phyloP scores from a whole-genome alignment of 805 yeast genomes.

The Candida krabiensis region DNA sequence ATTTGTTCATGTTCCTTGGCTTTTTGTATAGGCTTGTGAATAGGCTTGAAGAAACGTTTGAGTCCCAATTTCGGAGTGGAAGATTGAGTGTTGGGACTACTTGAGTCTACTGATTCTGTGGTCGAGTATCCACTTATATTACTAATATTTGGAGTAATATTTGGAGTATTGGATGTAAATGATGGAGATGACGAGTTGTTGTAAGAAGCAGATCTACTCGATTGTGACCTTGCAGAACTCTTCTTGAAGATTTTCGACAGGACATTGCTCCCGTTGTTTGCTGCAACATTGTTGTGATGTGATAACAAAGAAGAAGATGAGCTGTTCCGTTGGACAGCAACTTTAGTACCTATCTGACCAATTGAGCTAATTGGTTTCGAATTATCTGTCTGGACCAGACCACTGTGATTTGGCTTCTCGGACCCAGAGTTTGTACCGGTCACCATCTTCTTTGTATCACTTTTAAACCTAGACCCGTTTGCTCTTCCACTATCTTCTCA shows the following conservation, averaged over 20 bases:
- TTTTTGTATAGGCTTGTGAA: slow-evolving; percentile 9
- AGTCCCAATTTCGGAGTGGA: slow-evolving; percentile 29
- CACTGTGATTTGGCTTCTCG: too few species aligned
- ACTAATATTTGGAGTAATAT: slow-evolving; percentile 15
- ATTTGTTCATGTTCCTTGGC: slow-evolving; percentile 21
- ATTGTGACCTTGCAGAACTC: slow-evolving; percentile 10
- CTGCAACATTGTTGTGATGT: slow-evolving; percentile 7
- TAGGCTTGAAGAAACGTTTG: slow-evolving; percentile 44
- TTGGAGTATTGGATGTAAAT: slow-evolving; percentile 17
- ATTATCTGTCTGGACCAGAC: too few species aligned
- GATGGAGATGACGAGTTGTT: slow-evolving; percentile 7
- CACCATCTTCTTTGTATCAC: too few species aligned
- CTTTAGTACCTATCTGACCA: background rate
- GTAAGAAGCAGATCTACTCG: slow-evolving; percentile 3
- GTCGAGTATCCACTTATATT: slow-evolving; percentile 18
- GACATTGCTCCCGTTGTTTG: slow-evolving; percentile 14
- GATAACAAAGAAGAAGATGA: slow-evolving; percentile 19
- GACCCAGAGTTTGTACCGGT: too few species aligned
- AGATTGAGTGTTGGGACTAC: background rate
- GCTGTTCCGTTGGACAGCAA: slow-evolving; percentile 9
- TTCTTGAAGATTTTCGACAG: slow-evolving; percentile 16
- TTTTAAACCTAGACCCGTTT: too few species aligned
- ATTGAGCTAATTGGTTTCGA: background rate
- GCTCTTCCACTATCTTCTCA: too few species aligned
- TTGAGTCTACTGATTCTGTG: slow-evolving; percentile 18